Base-by-base conservation (phyloP, 768 basidiomycete species). In the Russula griseocarnosa region DNA sequence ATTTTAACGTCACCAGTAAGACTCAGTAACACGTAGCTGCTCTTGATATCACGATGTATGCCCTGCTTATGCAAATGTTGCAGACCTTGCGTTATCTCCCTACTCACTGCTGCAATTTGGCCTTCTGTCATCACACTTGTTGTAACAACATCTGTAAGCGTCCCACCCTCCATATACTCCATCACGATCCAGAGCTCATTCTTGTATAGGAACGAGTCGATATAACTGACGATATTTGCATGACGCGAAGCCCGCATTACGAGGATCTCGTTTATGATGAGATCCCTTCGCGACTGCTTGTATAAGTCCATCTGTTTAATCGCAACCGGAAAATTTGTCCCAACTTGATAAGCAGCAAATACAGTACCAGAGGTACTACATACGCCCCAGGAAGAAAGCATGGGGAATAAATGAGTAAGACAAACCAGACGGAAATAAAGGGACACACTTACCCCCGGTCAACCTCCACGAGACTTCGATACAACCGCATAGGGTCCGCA, bases 291-390 rank as follows among this genome's bases (percentile, higher is more conserved):
- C 47, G 96, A 96, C 72, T 98, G 96, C 79, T 98, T 97, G 76
- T 98, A 94, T 32, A 99, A 82, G 80, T 99, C 96, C 97, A 98
- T 98, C 76, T 98, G 96, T 77, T 99, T 99, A 83, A 99, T 99
- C 46, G 97, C 97, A 38, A 98, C 97, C 13, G 86, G 90, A 38
- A 91, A 70, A 75, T 97, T 96, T 34, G 92, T 94, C 47, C 94
- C 95, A 66, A 95, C 90, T 78, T 98, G 95, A 72, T 98, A 96
- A 18, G 96, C 95, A 14, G 95, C 97, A 76, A 97, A 99, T 1
- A 98, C 95, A 69, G 94, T 94, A 46, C 97, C 95, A n/a, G 92
- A 96, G 18, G 96, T 94, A 65, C 94, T 95, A 73, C 11, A 44
- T 6, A 4, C 1, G 0, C 36, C 36, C 34, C 34, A 11, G 11